Base-by-base conservation (phyloP, 768 basidiomycete species). In the Cystofilobasidium capitatum region DNA sequence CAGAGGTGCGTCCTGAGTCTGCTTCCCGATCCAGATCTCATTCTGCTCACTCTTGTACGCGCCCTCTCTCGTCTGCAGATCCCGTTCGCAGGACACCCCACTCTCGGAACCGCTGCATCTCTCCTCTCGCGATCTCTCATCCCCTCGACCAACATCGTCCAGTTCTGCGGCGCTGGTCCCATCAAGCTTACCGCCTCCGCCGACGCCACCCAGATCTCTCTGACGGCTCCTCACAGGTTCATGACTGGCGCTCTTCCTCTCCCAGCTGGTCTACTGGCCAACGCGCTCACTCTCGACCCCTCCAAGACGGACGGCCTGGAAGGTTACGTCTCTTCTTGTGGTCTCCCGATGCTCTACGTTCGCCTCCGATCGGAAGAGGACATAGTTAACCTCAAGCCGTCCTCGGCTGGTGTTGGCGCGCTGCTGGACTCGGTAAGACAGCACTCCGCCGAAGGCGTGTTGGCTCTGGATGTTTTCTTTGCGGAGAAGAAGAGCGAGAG, bases 301-400 rank as follows among this genome's bases (percentile, higher is more conserved):
- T 8, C 17, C 1, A 26, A 16, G 26, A 37, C 59, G 3, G n/a
- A 40, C 42, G 59, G 22, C 26, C 16, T 40, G 13, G 59, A 44
- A 40, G 40, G 26, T 9, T 13, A 29, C 39, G 40, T 61, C 40
- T 61, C 62, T 24, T 45, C 40, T 17, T 63, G 62, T 35, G 62
- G 62, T 22, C 62, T 63, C 2, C 62, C 62, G 22, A 49, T 63
- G 29, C 31, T 54, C 14, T 33, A 51, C 62, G 51, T 63, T 16
- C 62, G 29, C 9, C 31, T 63, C 17, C 45, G 22, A n/a, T 7
- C 10, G 24, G 62, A 63, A 31, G 6, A 36, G 26, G 62, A 63
- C 42, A n/a, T 63, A 29, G 47, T 36, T 20, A 29, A 63, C n/a
- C 39, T 42, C 12, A 51, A 29, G 37, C 40, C 31, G 40, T 45